A percentile compares a stretch with the other conserved stretches of the same genome.
Conservation (phyloP, 495 filamentous ascomycete species). For the Parachaetomium inaequale region DNA sequence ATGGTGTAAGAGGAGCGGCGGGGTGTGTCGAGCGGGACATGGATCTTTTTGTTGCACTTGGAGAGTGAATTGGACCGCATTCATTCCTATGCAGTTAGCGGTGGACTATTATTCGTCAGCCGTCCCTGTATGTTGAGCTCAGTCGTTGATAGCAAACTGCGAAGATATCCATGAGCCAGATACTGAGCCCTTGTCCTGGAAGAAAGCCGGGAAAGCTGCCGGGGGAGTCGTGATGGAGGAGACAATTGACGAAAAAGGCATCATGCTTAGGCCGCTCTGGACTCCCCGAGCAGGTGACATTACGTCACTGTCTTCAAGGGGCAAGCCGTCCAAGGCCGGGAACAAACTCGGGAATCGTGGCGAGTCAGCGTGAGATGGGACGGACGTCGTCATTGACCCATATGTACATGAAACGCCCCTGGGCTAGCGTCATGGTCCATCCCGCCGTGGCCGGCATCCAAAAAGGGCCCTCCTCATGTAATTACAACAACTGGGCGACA, state of each 20-base stretch:
- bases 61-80: not conserved
- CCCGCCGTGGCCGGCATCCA: not conserved
- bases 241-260: not conserved
- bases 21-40: not conserved
- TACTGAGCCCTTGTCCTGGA: not conserved
- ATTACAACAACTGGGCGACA: not conserved
- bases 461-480: not conserved
- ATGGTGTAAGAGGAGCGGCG: not conserved
- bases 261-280: too few species aligned
- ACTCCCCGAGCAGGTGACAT: too few species aligned
- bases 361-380: too few species aligned
- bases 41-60: not conserved
- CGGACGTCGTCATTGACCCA: conserved; percentile 7
- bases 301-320: too few species aligned
- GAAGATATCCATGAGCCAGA: not conserved
- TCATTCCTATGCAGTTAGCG: not conserved
- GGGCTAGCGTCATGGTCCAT: not conserved
- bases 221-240: not conserved
- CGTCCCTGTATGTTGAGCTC: not conserved
- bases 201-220: not conserved
- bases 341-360: too few species aligned
- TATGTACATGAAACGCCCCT: conserved; percentile 9
- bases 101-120: not conserved
- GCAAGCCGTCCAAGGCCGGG: too few species aligned
- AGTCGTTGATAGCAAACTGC: not conserved